Base-by-base conservation (phyloP, 805 yeast species). In the Saturnispora halmiae region DNA sequence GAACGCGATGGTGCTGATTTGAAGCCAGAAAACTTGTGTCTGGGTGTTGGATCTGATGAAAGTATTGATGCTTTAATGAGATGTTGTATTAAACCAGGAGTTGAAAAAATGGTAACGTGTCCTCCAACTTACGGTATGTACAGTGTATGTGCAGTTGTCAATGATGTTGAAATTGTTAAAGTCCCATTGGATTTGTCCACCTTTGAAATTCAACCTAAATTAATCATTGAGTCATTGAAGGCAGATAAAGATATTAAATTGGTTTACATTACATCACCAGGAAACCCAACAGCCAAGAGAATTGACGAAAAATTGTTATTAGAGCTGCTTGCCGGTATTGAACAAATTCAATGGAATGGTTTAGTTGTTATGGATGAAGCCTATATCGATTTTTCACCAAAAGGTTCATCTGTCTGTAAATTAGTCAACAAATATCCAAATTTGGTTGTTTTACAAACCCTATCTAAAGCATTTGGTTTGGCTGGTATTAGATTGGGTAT, bases 91-190 rank as follows among this genome's bases (percentile, higher is more conserved):
- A 66, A 61, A 4, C 98, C 98, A 2, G 83, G 82, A 2, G 69
- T 67, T 47, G 96, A 88, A 45, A 90, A 86, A 58, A 62, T 92
- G 55, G 63, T 92, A 51, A 75, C 77, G 2, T 79, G 95, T 59
- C 96, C 97, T 3, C 97, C 98, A 32, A 92, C 98, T 0, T 92
- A 92, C 56, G 96, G 97, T 6, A 92, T 92, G 98, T 92, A 92
- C 67, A 65, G 82, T 4, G 88, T 92, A 26, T 82, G 95, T 56
- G 94, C 96, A 2, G 75, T 77, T 22, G 82, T 92, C 44, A 92
- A 92, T 55, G 97, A 92, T 53, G 83, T 90, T 8, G 84, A 70
- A 21, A 67, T 83, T 30, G 85, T 77, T 13, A 69, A 73, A 45
- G 88, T 86, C 14, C 88, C 94, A 7, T 70, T 88, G 28, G 74